Evolutionary conservation across 129 eudicot genomes (phyloP).

Genomic region (Solidago caesia): DNA sequence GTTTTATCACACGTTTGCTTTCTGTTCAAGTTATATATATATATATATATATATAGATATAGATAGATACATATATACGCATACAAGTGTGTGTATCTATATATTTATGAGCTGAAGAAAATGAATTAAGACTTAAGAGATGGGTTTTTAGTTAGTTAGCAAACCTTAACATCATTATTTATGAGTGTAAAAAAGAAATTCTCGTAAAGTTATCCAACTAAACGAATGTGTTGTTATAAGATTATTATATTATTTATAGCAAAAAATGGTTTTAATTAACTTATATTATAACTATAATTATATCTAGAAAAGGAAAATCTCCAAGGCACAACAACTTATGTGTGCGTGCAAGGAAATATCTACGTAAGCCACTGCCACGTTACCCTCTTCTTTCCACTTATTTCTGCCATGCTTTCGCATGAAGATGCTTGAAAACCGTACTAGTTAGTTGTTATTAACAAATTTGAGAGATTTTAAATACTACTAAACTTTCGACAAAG

Average conservation of each 20-base stretch:
- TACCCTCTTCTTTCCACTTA: constrained; percentile 13
- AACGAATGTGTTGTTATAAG: constrained; percentile 6
- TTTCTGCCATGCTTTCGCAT: constrained; percentile 19
- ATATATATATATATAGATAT: too few relatives aligned
- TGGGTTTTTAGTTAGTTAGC: constrained; percentile 18
- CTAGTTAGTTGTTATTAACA: constrained; percentile 8
- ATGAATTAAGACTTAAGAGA: neutral
- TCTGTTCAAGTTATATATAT: constrained; percentile 23
- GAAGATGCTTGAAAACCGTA: constrained; percentile 18
- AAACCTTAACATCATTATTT: constrained; percentile 31
- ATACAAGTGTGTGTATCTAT: neutral
- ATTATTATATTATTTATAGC: constrained; percentile 6
- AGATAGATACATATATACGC: neutral
- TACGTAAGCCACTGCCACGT: constrained; percentile 25
- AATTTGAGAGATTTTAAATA: neutral
- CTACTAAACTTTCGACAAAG: too few relatives aligned
- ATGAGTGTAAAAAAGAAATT: constrained; percentile 33
- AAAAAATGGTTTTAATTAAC: neutral
- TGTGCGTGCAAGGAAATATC: constrained; percentile 38
- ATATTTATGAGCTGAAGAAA: neutral
- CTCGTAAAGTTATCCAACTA: constrained; percentile 5
- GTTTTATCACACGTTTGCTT: constrained; percentile 37
- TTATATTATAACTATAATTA: neutral
- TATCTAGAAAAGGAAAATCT: constrained; percentile 19
- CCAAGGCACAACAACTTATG: constrained; percentile 26